Evolutionary conservation across 2,329 filamentous ascomycete genomes (phyloP).

Genomic region (Metarhizium anisopliae): DNA sequence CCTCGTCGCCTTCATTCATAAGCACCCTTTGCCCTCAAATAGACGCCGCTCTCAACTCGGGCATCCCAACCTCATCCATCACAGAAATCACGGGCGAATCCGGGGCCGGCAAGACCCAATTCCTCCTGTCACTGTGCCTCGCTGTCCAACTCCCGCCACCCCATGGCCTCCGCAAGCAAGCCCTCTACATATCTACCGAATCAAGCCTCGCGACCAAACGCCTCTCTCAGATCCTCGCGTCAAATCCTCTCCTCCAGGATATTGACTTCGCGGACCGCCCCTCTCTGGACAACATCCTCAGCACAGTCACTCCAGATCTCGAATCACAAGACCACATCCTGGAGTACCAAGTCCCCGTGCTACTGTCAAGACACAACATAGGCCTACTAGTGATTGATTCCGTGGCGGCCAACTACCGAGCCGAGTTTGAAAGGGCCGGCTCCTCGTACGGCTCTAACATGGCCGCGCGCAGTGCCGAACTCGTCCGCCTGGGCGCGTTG

Average conservation of each 20-base stretch:
- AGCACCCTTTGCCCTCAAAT: constrained; percentile 71
- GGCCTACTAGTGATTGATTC: constrained; percentile 84
- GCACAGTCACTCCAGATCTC: constrained; percentile 77
- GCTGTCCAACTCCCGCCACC: constrained; percentile 73
- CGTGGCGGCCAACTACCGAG: constrained; percentile 90
- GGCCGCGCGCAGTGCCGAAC: constrained; percentile 66
- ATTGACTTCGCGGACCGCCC: constrained; percentile 29
- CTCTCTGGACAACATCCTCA: constrained; percentile 67
- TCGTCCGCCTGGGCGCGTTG: constrained; percentile 66
- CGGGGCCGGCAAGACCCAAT: constrained; percentile 90
- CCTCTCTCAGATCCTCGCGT: constrained; percentile 66
- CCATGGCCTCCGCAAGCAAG: constrained; percentile 59
- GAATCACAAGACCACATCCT: constrained; percentile 95
- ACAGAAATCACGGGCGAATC: constrained; percentile 91
- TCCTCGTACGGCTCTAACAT: constrained; percentile 44
- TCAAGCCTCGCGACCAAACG: constrained; percentile 73
- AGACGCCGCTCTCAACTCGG: constrained; percentile 64
- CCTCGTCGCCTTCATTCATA: constrained; percentile 33
- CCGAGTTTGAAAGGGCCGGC: constrained; percentile 64
- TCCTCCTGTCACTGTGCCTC: constrained; percentile 77
- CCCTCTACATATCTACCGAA: constrained; percentile 92
- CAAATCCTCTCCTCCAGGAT: constrained; percentile 50
- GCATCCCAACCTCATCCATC: constrained; percentile 71
- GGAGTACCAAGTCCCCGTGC: constrained; percentile 82
- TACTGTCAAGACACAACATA: constrained; percentile 64